Evolutionary conservation across 106 monocot species (phyloP).

Genomic region (Acanthochlamys bracteata): DNA sequence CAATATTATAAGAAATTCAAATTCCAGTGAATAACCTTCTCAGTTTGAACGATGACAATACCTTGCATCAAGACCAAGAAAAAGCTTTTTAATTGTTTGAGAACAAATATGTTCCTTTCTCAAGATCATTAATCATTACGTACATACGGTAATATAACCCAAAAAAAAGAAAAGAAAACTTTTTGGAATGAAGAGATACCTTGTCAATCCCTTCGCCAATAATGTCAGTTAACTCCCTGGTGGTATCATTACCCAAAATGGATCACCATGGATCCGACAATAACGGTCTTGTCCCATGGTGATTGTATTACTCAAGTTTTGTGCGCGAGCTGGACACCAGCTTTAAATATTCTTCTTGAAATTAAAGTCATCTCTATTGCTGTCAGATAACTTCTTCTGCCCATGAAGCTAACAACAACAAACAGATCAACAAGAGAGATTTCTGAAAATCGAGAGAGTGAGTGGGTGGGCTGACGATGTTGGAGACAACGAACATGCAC

Average conservation of each 20-base stretch:
- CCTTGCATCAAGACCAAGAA: slow-evolving; percentile 84
- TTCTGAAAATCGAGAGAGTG: too few species aligned
- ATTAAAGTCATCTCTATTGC: slow-evolving; percentile 8
- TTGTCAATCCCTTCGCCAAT: slow-evolving; percentile 86
- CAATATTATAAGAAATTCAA: not conserved
- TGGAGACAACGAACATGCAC: too few species aligned
- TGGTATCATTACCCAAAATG: slow-evolving; percentile 41
- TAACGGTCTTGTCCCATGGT: slow-evolving; percentile 40
- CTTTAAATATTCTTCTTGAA: slow-evolving; percentile 53
- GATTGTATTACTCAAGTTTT: slow-evolving; percentile 1
- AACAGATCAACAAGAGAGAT: too few species aligned
- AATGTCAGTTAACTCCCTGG: slow-evolving; percentile 61
- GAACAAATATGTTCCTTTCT: slow-evolving; percentile 90
- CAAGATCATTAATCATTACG: slow-evolving; percentile 90
- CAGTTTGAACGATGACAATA: slow-evolving; percentile 80
- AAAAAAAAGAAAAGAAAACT: too few species aligned
- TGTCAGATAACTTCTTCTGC: not conserved
- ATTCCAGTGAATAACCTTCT: slow-evolving; percentile 36
- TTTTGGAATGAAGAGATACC: slow-evolving; percentile 40
- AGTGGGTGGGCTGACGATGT: too few species aligned
- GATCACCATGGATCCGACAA: slow-evolving; percentile 73
- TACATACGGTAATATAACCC: slow-evolving; percentile 11
- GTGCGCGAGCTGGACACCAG: slow-evolving; percentile 17
- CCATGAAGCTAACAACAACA: too few species aligned
- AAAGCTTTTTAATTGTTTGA: slow-evolving; percentile 80